These are phyloP conservation scores for Chytridium lagenaria DNA, from an alignment of 371 early-diverging fungal genomes.

Conservation along the genomic window DNA sequence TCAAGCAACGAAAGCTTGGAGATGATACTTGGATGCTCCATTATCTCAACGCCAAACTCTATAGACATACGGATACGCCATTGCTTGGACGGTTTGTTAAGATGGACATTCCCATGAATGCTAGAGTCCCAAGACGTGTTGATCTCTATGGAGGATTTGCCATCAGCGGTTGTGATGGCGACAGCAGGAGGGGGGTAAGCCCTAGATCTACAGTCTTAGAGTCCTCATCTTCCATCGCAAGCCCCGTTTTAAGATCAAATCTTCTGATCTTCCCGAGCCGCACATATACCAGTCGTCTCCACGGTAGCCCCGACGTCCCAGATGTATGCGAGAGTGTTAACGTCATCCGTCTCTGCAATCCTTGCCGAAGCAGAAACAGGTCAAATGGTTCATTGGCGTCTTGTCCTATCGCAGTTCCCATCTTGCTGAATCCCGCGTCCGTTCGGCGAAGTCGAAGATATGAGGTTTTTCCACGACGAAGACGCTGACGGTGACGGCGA, in stretches of 20 bases:
- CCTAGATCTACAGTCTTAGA: neutral
- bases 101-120: slow-evolving; percentile 72
- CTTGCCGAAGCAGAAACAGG: slow-evolving; percentile 80
- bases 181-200: neutral
- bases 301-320: slow-evolving; percentile 69
- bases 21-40: neutral
- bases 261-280: slow-evolving; percentile 70
- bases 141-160: slow-evolving; percentile 47
- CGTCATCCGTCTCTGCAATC: slow-evolving; percentile 79
- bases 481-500: too few species aligned
- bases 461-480: too few species aligned
- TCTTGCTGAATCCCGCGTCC: neutral
- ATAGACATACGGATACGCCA: slow-evolving; percentile 42
- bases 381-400: slow-evolving; percentile 49
- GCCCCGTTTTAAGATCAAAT: slow-evolving; percentile 40
- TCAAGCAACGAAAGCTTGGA: neutral
- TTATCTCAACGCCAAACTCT: slow-evolving; percentile 39
- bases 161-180: slow-evolving; percentile 6
- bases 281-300: slow-evolving; percentile 63
- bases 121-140: slow-evolving; percentile 86
- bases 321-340: slow-evolving; percentile 77
- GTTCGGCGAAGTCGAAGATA: neutral
- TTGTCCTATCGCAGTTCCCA: neutral
- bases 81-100: slow-evolving; percentile 72
- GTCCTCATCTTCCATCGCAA: slow-evolving; percentile 31